Base-by-base conservation (phyloP, 306 rosid genomes). In the Hippophae gyantsensis region DNA sequence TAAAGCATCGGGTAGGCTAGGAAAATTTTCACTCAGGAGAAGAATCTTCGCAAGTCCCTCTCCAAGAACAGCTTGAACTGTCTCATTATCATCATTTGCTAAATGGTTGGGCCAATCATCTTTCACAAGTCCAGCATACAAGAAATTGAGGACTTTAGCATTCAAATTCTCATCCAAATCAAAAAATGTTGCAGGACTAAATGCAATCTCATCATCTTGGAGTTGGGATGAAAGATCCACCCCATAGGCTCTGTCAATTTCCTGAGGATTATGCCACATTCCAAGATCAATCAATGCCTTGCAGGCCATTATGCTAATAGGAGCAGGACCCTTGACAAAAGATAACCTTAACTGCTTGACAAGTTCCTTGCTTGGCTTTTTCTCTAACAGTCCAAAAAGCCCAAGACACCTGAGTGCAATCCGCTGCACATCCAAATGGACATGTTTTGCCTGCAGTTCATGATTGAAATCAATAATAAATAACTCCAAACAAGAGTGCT, bases 41-140 rank as follows among this genome's bases (percentile, higher is more conserved):
- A 92, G 96, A 78, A 92, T 67, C 85, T 92, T 92, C 0, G 93
- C 89, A 79, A 88, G 88, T n/a, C 99, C 99, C 73, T 92, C 99
- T 54, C 87, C 93, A 25, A 85, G 86, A 69, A 79, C 74, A 55
- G 82, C 82, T 71, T 78, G 79, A 78, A 88, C 76, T 7, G 88
- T 78, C 56, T 85, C 96, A 63, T 80, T 78, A 60, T 83, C 93
- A 60, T 69, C 85, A 73, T 73, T 69, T 25, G 77, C 78, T 66
- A 78, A 56, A 56, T 82, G 69, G 69, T 52, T 70, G 57, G 62
- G 78, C 86, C 86, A 67, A 49, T 82, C 83, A 63, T 73, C 82
- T 27, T 73, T 80, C 54, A 54, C 75, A 67, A 88, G 72, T 67
- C 93, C 96, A 60, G 85, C 82, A 50, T 82, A 85, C 43, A 92